Evolutionary conservation across 2,329 filamentous ascomycete species (phyloP).

Genomic region (Pseudocercospora cruenta): DNA sequence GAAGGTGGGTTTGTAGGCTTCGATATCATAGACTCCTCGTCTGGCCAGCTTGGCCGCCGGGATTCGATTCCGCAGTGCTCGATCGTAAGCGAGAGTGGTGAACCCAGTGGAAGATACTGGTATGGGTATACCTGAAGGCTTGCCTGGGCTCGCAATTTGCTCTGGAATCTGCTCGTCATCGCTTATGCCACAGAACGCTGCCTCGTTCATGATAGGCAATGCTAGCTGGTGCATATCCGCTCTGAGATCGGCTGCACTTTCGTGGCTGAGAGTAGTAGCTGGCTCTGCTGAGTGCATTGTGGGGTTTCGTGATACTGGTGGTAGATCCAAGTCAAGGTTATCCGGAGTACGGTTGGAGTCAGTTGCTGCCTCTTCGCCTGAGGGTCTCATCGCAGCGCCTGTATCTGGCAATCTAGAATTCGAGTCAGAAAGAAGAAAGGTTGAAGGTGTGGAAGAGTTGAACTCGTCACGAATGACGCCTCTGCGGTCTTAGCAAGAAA

Average conservation of each 20-base stretch:
- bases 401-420: background rate
- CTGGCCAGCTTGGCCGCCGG: background rate
- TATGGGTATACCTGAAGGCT: conserved; percentile 11
- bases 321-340: background rate
- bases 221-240: background rate
- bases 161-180: conserved; percentile 8
- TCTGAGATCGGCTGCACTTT: background rate
- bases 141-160: background rate
- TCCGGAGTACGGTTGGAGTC: background rate
- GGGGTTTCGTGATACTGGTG: background rate
- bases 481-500: no score
- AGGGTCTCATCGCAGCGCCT: background rate
- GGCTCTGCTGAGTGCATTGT: background rate
- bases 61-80: conserved; percentile 35
- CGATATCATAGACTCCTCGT: conserved; percentile 48
- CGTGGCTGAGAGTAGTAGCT: background rate
- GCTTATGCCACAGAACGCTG: background rate
- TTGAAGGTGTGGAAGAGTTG: background rate
- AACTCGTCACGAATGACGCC: background rate
- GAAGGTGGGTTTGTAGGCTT: conserved; percentile 59
- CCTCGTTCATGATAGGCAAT: background rate
- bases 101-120: conserved; percentile 18
- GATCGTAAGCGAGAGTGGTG: conserved; percentile 29
- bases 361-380: background rate
- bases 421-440: background rate